These are phyloP conservation scores for Colletotrichum salicis DNA, from an alignment of 2,329 filamentous ascomycete genomes.

Conservation along the genomic window DNA sequence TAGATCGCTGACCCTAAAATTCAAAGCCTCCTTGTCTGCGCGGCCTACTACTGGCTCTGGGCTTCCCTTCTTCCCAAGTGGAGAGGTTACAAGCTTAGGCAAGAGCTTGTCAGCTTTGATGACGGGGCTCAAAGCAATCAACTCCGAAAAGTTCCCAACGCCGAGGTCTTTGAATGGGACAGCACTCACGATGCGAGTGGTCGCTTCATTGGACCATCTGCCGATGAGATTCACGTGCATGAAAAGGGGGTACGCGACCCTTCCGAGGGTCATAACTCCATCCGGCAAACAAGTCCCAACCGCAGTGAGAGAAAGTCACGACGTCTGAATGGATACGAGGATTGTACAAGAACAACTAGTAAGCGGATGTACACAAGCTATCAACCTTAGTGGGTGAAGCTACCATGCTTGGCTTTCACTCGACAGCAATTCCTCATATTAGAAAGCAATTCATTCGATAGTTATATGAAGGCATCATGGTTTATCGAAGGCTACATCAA, in stretches of 20 bases:
- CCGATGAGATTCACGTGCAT: neutral
- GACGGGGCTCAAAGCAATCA: slow-evolving; percentile 54
- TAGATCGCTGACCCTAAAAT: neutral
- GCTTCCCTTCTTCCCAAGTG: slow-evolving; percentile 64
- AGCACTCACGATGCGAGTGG: slow-evolving; percentile 63
- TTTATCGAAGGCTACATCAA: neutral
- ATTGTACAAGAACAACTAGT: neutral
- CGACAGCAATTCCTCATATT: too few relatives aligned
- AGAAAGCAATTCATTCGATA: too few relatives aligned
- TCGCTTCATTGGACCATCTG: slow-evolving; percentile 4
- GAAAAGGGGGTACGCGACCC: neutral
- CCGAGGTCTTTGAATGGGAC: slow-evolving; percentile 66
- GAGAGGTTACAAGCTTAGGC: slow-evolving; percentile 63
- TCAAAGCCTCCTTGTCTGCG: slow-evolving; percentile 61
- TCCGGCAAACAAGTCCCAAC: neutral
- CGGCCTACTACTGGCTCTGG: slow-evolving; percentile 68
- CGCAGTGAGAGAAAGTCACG: neutral
- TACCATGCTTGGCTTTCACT: neutral
- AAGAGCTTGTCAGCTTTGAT: slow-evolving; percentile 55
- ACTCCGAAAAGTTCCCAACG: slow-evolving; percentile 63
- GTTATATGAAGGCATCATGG: too few relatives aligned
- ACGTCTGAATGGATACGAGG: neutral
- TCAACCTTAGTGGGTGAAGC: neutral
- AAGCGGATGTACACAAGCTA: neutral
- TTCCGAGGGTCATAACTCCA: slow-evolving; percentile 3